Evolutionary conservation across 2,329 filamentous ascomycete species (phyloP).

Genomic region (Neospermospora avenae): DNA sequence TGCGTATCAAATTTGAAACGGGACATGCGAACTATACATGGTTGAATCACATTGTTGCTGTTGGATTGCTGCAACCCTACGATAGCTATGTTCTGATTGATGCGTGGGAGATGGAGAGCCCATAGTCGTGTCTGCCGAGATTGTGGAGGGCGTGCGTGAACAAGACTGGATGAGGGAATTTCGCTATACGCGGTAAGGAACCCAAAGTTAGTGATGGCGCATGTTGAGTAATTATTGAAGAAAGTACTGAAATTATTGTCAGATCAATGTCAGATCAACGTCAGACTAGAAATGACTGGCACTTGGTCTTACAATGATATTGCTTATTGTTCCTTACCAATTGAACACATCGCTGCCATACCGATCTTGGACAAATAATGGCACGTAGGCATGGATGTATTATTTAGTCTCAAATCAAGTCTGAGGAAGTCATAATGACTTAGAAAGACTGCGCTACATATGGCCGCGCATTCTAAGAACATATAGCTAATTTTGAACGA

Average conservation of each 20-base stretch:
- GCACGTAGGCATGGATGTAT: too few relatives aligned
- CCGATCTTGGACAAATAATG: too few relatives aligned
- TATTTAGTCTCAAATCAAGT: too few relatives aligned
- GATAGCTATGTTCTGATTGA: not conserved
- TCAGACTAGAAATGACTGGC: not conserved
- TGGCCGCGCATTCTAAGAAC: too few relatives aligned
- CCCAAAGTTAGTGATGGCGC: too few relatives aligned
- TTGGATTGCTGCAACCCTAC: conserved; percentile 2
- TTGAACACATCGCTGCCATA: too few relatives aligned
- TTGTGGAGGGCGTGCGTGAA: not conserved
- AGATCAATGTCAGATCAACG: not conserved
- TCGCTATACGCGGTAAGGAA: too few relatives aligned
- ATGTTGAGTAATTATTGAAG: not conserved
- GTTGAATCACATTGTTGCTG: conserved; percentile 13
- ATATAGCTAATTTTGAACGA: too few relatives aligned
- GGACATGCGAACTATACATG: conserved; percentile 10
- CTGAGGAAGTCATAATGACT: too few relatives aligned
- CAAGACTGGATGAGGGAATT: not conserved
- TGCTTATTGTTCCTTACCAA: too few relatives aligned
- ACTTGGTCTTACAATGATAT: too few relatives aligned
- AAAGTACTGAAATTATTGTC: not conserved
- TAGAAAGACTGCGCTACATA: too few relatives aligned
- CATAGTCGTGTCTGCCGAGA: not conserved
- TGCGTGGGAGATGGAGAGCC: conserved; percentile 2
- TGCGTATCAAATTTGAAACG: conserved; percentile 9